phyloP scores from a whole-genome alignment of 371 early-diverging fungal species.

The Mucor plumbeus region DNA sequence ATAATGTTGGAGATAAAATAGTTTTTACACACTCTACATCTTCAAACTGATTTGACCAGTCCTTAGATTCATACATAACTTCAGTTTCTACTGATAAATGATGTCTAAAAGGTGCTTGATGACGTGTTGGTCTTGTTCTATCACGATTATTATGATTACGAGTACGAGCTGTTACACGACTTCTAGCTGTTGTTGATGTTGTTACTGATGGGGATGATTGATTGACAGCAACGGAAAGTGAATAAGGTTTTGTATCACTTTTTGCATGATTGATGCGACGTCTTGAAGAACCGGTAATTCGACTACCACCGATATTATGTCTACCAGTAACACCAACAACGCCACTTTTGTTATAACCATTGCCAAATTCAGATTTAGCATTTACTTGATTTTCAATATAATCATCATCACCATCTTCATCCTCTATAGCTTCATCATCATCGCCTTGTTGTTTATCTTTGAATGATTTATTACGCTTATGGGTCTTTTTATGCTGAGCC shows the following conservation, averaged over 20 bases:
- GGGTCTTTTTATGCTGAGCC: slow-evolving; percentile 66
- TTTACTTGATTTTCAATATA: background rate
- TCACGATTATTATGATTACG: background rate
- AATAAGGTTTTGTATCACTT: slow-evolving; percentile 12
- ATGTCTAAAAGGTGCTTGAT: background rate
- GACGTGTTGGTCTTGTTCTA: background rate
- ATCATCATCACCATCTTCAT: slow-evolving; percentile 1
- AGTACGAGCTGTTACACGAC: slow-evolving; percentile 3
- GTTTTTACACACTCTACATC: slow-evolving; percentile 5
- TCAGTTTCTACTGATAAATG: background rate
- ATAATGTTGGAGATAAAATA: background rate
- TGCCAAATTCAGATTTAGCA: background rate
- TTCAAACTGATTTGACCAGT: background rate
- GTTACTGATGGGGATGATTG: background rate
- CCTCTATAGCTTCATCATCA: background rate
- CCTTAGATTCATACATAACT: slow-evolving; percentile 1
- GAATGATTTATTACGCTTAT: slow-evolving; percentile 47
- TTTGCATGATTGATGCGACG: slow-evolving; percentile 2
- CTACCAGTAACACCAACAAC: too few relatives aligned
- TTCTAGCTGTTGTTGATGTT: background rate
- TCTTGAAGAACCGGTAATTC: background rate
- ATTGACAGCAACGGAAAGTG: slow-evolving; percentile 1
- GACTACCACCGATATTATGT: background rate
- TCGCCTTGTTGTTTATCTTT: background rate
- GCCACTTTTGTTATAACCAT: background rate